Evolutionary conservation across 345 rosid genomes (phyloP).

Genomic region (Populus tremula): DNA sequence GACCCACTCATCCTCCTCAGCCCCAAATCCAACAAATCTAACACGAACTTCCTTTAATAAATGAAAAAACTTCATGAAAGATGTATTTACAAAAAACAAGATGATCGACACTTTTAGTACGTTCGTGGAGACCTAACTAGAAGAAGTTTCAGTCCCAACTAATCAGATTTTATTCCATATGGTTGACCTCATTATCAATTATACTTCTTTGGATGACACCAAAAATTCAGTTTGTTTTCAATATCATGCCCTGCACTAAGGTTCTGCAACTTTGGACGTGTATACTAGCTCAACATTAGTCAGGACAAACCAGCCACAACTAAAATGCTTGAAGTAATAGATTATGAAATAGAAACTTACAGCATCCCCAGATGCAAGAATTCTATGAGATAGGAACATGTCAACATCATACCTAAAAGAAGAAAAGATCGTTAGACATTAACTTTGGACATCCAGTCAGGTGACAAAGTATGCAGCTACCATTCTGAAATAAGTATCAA

Average conservation of each 20-base stretch:
- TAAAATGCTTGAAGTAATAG: not conserved
- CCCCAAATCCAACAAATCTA: slow-evolving; percentile 71
- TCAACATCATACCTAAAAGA: slow-evolving; percentile 67
- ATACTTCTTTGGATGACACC: not conserved
- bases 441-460: not conserved
- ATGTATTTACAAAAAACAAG: slow-evolving; percentile 1
- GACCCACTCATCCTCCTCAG: slow-evolving; percentile 74
- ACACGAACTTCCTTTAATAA: slow-evolving; percentile 64
- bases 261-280: not conserved
- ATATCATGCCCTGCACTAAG: not conserved
- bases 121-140: too few relatives aligned
- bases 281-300: not conserved
- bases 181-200: not conserved
- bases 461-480: not conserved
- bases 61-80: slow-evolving; percentile 23
- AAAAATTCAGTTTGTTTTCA: not conserved
- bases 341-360: slow-evolving; percentile 40
- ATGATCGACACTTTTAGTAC: not conserved
- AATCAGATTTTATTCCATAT: too few relatives aligned
- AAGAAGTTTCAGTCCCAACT: too few relatives aligned
- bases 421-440: not conserved
- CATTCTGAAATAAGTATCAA: not conserved
- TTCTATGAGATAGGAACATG: slow-evolving; percentile 45
- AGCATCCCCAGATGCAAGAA: slow-evolving; percentile 50
- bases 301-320: not conserved